Conservation (phyloP, 305 asterid genomes). For the Solanum hybrid region DNA sequence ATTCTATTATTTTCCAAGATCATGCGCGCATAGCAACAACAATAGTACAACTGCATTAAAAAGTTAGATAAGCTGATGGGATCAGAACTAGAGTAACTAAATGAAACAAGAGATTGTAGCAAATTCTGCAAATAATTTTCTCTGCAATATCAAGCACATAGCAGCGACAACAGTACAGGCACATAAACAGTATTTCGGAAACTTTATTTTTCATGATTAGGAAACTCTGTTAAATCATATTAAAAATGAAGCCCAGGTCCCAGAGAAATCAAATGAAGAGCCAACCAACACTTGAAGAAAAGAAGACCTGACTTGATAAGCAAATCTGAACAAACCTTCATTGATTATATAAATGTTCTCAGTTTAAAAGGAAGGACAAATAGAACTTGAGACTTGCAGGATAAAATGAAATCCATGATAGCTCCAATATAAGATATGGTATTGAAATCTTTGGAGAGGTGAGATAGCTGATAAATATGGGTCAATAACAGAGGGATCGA, state of each 20-base stretch:
- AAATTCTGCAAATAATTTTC: neutral
- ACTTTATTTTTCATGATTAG: neutral
- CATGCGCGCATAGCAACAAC: neutral
- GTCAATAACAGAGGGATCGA: neutral
- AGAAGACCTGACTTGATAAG: neutral
- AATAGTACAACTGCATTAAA: neutral
- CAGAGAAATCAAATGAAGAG: neutral
- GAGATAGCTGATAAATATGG: neutral
- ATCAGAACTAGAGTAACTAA: neutral
- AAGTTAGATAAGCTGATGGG: neutral
- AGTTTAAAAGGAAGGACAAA: neutral
- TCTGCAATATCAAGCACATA: neutral
- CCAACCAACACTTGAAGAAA: neutral
- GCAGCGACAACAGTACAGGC: neutral
- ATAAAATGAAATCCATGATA: neutral
- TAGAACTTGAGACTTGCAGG: neutral
- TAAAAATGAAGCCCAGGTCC: neutral
- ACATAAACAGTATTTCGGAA: neutral
- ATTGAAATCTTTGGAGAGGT: neutral
- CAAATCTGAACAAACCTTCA: neutral
- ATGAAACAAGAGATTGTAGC: neutral
- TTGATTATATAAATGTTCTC: neutral
- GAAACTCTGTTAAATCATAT: neutral
- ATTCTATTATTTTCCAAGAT: neutral
- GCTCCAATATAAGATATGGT: neutral